Evolutionary conservation across 2,329 filamentous ascomycete genomes (phyloP).

Genomic region (Verruconis gallopava): DNA sequence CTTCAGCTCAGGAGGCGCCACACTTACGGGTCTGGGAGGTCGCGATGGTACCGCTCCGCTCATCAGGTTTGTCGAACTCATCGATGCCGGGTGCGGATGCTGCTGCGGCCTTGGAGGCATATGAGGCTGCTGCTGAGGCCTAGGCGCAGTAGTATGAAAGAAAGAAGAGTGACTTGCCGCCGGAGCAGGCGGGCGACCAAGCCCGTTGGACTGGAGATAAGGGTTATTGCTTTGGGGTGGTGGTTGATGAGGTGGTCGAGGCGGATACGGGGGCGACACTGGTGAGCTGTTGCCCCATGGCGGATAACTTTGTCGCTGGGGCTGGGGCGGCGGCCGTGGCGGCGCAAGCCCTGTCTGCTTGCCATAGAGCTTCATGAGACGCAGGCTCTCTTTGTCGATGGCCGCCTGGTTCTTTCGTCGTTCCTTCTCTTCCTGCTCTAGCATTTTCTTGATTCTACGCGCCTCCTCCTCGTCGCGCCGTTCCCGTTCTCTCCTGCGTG

Average conservation of each 20-base stretch:
- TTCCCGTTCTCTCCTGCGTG: slow-evolving; percentile 43
- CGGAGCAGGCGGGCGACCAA: slow-evolving; percentile 8
- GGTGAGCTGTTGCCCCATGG: background rate
- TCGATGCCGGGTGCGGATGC: slow-evolving; percentile 18
- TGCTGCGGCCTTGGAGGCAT: slow-evolving; percentile 15
- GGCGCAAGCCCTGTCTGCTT: slow-evolving; percentile 27
- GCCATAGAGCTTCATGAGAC: slow-evolving; percentile 57
- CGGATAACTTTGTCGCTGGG: slow-evolving; percentile 6
- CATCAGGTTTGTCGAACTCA: slow-evolving; percentile 25
- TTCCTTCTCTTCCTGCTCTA: slow-evolving; percentile 53
- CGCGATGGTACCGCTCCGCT: no score
- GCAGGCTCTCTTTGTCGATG: slow-evolving; percentile 60
- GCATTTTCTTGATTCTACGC: slow-evolving; percentile 49
- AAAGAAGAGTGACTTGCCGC: slow-evolving; percentile 9
- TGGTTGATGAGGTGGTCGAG: slow-evolving; percentile 5
- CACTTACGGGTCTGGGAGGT: no score
- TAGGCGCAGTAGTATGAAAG: background rate
- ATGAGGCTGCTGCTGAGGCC: background rate
- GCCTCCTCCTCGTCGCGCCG: slow-evolving; percentile 45
- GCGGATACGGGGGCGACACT: slow-evolving; percentile 3
- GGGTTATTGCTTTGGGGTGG: slow-evolving; percentile 10
- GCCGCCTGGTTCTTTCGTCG: slow-evolving; percentile 38
- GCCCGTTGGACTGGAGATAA: slow-evolving; percentile 19
- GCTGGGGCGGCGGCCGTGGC: slow-evolving; percentile 2
- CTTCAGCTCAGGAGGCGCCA: slow-evolving; percentile 9